These are phyloP conservation scores for Alopecurus myosuroides DNA, from an alignment of 176 grass and related monocot species.

Conservation along the genomic window DNA sequence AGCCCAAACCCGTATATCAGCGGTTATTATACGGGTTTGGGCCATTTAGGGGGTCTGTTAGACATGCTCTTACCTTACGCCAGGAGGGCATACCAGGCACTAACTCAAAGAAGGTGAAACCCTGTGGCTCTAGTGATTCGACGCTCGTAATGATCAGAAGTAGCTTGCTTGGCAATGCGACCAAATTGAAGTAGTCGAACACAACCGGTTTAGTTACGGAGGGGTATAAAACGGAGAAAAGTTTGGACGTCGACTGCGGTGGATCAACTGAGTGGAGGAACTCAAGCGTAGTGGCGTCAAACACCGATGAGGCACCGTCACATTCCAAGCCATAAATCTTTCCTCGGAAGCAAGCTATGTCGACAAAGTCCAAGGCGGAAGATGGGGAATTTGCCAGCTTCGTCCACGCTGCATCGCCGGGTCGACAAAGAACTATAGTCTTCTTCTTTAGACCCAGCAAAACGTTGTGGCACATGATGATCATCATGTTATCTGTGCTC, in stretches of 20 bases:
- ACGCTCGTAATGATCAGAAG: neutral
- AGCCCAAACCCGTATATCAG: too few relatives aligned
- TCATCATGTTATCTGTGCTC: neutral
- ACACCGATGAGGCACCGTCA: neutral
- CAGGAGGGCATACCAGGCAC: neutral
- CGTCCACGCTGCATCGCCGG: conserved; percentile 8
- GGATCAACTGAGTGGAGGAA: neutral
- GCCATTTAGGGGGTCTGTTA: too few relatives aligned
- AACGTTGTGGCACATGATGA: neutral
- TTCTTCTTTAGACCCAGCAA: neutral
- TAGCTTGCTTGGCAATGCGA: neutral
- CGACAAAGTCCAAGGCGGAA: neutral
- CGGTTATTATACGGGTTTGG: too few relatives aligned
- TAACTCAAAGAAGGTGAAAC: neutral
- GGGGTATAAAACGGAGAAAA: neutral
- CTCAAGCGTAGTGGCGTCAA: neutral
- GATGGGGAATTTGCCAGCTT: neutral
- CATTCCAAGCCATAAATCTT: neutral
- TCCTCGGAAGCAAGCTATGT: neutral
- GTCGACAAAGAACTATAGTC: neutral
- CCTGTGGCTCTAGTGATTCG: neutral
- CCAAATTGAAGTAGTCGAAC: neutral
- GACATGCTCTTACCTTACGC: neutral
- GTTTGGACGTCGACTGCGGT: neutral
- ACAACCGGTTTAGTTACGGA: neutral